Base-by-base conservation (phyloP, 352 stramenopile genomes). In the Globisporangium nodosum region DNA sequence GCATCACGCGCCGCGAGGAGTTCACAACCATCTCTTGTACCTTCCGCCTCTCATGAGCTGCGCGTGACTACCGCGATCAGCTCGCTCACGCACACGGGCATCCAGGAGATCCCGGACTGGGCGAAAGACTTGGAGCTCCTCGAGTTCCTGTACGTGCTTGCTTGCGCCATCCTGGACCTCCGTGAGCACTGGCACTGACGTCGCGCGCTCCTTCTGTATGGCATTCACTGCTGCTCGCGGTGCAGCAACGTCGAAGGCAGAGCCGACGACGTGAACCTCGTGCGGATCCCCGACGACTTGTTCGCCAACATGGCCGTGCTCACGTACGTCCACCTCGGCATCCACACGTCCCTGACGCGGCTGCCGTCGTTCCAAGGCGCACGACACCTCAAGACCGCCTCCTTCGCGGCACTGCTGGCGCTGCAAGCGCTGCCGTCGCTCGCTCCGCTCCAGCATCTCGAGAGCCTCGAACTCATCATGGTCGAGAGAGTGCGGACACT, bases 191-290 rank as follows among this genome's bases (percentile, higher is more conserved):
- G 24, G 1, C 24, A 27, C 24, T 27, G 24, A 27, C 24, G 24
- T 27, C 24, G 1, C 24, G 24, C 24, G 24, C 24, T 27, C 24
- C 24, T 27, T 27, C 24, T 27, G 24, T 27, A 27, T 27, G 24
- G 24, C 39, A n/a, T 13, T 43, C 4, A 43, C 39, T 12, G 45
- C 27, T 49, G 20, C 39, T 1, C 39, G 24, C 24, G 24, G 24
- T 27, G 13, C 42, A 82, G 73, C 24, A 66, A 80, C 52, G 62
- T 81, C 13, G 71, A 76, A 63, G 74, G 71, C 13, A 76, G 68
- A 37, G 24, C 57, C 0, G 54, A 57, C 0, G 53, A 35, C 27
- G 21, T 18, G 16, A 78, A 76, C 33, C 27, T 83, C n/a, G 16
- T 51, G 0, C 49, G 45, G 1, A 33, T 84, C 8, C 63, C 60